These are phyloP conservation scores for Gentiana macrophylla DNA, from an alignment of 257 asterid genomes.

Conservation along the genomic window DNA sequence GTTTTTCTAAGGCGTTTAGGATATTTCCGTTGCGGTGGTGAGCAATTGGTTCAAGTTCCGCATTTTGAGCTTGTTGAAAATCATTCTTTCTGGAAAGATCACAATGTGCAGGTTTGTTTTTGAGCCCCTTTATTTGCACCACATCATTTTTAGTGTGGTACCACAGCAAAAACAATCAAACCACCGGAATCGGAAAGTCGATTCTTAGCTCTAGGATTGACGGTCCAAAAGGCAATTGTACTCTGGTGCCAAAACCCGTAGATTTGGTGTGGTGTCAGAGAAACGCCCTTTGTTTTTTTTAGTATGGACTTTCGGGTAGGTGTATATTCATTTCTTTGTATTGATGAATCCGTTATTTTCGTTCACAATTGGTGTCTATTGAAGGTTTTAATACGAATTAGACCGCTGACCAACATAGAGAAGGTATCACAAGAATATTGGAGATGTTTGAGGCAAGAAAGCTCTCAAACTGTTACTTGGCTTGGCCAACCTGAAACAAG, in stretches of 20 bases:
- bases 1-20: slow-evolving; percentile 32
- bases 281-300: background rate
- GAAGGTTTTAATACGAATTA: slow-evolving; percentile 73
- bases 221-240: too few species aligned
- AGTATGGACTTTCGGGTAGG: background rate
- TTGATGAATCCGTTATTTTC: too few species aligned
- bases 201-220: too few species aligned
- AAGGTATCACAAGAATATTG: slow-evolving; percentile 56
- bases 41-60: slow-evolving; percentile 28
- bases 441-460: slow-evolving; percentile 72
- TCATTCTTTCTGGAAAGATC: slow-evolving; percentile 70
- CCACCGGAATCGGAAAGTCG: too few species aligned
- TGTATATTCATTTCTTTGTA: background rate
- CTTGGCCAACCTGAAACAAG: slow-evolving; percentile 69
- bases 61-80: slow-evolving; percentile 51
- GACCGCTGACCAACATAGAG: slow-evolving; percentile 57
- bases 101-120: slow-evolving; percentile 65
- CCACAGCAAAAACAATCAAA: too few species aligned
- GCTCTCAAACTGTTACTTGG: slow-evolving; percentile 55
- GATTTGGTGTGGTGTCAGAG: too few species aligned
- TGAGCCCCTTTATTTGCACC: background rate
- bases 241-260: too few species aligned
- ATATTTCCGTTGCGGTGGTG: slow-evolving; percentile 22
- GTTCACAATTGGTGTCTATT: background rate
- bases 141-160: background rate